A percentile compares a stretch with the other conserved stretches of the same genome.
Conservation (phyloP, 1,284 basidiomycete species). For the Ceratobasidium sp. region DNA sequence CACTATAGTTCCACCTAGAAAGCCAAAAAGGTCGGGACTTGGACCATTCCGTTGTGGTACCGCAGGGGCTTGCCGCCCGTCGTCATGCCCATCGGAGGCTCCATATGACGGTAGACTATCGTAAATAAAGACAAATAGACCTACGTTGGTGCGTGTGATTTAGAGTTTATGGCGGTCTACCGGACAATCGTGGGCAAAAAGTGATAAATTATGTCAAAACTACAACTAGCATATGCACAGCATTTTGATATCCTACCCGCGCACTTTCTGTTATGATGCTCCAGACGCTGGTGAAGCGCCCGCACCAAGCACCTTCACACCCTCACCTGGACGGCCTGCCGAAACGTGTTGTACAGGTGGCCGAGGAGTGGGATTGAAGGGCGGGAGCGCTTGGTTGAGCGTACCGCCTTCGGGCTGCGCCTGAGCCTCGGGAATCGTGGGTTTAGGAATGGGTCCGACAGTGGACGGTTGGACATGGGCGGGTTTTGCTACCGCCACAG, state of each 20-base stretch:
- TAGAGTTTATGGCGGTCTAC: background rate
- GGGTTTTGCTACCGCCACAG: background rate
- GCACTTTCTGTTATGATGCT: background rate
- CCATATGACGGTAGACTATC: background rate
- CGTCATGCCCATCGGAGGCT: constrained; percentile 8
- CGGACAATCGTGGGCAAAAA: background rate
- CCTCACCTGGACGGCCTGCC: constrained; percentile 1
- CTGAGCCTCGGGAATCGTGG: background rate
- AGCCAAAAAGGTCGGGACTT: background rate
- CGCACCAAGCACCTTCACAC: constrained; percentile 8
- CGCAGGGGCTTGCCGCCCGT: constrained; percentile 11
- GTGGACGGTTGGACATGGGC: background rate
- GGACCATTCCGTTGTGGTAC: background rate
- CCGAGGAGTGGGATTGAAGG: background rate
- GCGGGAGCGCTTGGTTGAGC: constrained; percentile 8
- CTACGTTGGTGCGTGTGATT: background rate
- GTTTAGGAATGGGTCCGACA: background rate
- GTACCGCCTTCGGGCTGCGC: background rate
- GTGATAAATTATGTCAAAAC: background rate
- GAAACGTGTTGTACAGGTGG: constrained; percentile 19
- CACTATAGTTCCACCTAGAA: background rate
- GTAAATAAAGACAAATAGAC: background rate
- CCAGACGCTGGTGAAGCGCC: background rate
- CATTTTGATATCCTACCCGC: background rate
- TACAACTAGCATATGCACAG: background rate